Percentiles rank a stretch among this genome's conserved stretches.
phyloP scores from a whole-genome alignment of 2,329 filamentous ascomycete species.

The Fusarium pseudocircinatum region DNA sequence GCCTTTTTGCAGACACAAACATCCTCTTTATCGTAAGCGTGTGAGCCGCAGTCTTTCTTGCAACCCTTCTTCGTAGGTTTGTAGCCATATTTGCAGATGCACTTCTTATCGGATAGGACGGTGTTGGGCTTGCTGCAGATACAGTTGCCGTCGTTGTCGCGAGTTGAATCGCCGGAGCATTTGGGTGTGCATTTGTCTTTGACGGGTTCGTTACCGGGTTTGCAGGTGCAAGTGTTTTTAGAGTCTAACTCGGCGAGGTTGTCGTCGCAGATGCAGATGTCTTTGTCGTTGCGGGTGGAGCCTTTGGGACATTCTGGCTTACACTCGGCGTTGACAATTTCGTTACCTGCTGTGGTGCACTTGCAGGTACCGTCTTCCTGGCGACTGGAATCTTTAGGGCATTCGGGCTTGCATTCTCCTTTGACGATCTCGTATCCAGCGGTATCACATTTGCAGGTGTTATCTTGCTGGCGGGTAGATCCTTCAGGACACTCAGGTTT shows the following conservation, averaged over 20 bases:
- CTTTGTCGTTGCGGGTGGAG: not conserved
- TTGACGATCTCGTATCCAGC: not conserved
- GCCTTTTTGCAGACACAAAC: not conserved
- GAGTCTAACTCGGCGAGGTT: not conserved
- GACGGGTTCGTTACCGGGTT: not conserved
- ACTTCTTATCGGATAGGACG: not conserved
- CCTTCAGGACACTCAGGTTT: not conserved
- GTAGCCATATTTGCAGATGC: not conserved
- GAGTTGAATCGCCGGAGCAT: not conserved
- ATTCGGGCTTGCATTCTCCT: not conserved
- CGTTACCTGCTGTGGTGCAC: fast-evolving
- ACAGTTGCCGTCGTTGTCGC: not conserved
- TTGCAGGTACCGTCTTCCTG: not conserved
- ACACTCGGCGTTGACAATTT: not conserved
- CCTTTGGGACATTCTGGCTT: not conserved
- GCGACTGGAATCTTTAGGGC: fast-evolving
- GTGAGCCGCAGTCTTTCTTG: not conserved
- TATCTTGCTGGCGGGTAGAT: not conserved
- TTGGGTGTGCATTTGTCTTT: not conserved
- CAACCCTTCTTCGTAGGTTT: not conserved
- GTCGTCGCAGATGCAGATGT: not conserved
- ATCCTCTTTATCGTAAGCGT: not conserved
- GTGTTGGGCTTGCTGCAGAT: not conserved
- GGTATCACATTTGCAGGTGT: not conserved
- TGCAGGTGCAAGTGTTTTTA: not conserved